Percentiles rank a stretch among this genome's conserved stretches.
Evolutionary conservation across 768 basidiomycete genomes (phyloP).

Genomic region (Russula sp.): DNA sequence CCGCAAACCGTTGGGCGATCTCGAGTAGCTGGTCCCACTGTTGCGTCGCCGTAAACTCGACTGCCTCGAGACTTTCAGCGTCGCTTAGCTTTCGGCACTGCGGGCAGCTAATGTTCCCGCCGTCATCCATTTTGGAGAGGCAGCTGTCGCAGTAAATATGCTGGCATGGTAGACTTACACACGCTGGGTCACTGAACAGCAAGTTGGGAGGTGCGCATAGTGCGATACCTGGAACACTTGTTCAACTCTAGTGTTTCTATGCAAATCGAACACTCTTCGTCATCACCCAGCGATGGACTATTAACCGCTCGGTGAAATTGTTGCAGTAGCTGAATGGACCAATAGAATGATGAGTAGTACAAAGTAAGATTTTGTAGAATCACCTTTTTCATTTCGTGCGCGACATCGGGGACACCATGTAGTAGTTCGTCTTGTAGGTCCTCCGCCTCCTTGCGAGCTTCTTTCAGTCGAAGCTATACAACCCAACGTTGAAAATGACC

Average conservation of each 20-base stretch:
- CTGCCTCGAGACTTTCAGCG: slow-evolving; percentile 33
- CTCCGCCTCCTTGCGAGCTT: slow-evolving; percentile 35
- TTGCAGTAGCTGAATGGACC: slow-evolving; percentile 35
- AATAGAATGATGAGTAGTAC: not conserved
- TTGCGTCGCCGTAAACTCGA: slow-evolving; percentile 36
- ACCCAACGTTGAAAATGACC: not conserved
- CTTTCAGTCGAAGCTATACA: slow-evolving; percentile 30
- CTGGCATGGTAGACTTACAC: slow-evolving; percentile 37
- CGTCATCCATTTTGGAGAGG: slow-evolving; percentile 28
- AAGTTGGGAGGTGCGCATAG: not conserved
- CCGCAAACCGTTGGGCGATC: slow-evolving; percentile 36
- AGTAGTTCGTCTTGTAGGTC: slow-evolving; percentile 32
- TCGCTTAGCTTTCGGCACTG: slow-evolving; percentile 31
- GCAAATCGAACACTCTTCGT: slow-evolving; percentile 39
- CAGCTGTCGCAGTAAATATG: slow-evolving; percentile 41
- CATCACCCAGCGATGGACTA: slow-evolving; percentile 33
- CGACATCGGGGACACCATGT: slow-evolving; percentile 32
- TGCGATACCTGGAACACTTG: slow-evolving; percentile 32
- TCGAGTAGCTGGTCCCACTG: slow-evolving; percentile 42
- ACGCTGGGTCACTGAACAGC: not conserved
- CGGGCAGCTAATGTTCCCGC: slow-evolving; percentile 35
- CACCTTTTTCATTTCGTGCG: slow-evolving; percentile 40
- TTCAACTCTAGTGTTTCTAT: slow-evolving; percentile 31
- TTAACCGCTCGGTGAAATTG: slow-evolving; percentile 37
- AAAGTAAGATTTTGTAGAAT: not conserved